Percentiles rank a stretch among this genome's conserved stretches.
phyloP scores from a whole-genome alignment of 2,329 filamentous ascomycete species.

The Cadophora malorum region DNA sequence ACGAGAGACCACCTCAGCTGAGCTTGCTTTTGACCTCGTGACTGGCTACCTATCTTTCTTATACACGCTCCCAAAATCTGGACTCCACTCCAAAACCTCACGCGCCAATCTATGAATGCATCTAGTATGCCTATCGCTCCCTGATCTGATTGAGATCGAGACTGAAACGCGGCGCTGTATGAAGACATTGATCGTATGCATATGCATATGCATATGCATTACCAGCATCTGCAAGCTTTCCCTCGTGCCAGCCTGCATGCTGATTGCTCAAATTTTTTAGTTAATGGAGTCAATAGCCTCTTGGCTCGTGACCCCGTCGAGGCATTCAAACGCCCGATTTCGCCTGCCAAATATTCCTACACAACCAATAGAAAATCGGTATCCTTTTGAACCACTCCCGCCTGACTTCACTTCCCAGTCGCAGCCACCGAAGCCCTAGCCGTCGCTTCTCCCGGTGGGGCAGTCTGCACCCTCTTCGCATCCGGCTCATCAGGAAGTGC shows the following conservation, averaged over 20 bases:
- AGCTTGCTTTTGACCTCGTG: background rate
- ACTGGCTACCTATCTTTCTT: background rate
- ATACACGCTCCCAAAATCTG: background rate
- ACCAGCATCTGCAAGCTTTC: too few relatives aligned
- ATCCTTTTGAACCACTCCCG: background rate
- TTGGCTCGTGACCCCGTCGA: too few relatives aligned
- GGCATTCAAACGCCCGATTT: too few relatives aligned
- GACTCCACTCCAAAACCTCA: background rate
- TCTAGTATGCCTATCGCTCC: too few relatives aligned
- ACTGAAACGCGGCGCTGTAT: too few relatives aligned
- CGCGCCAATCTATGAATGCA: background rate
- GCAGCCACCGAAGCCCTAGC: constrained; percentile 16
- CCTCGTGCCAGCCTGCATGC: too few relatives aligned
- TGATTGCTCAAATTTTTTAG: too few relatives aligned
- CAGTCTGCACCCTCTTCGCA: constrained; percentile 40
- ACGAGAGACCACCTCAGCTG: background rate
- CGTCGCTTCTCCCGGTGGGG: constrained; percentile 29
- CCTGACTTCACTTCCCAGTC: constrained; percentile 18
- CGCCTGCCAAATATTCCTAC: constrained; percentile 18
- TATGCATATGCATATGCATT: too few relatives aligned
- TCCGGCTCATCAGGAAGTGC: constrained; percentile 37
- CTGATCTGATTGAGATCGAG: too few relatives aligned
- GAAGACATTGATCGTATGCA: too few relatives aligned
- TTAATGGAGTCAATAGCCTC: too few relatives aligned
- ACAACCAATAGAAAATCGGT: background rate